Percentiles rank a stretch among this genome's conserved stretches.
phyloP scores from a whole-genome alignment of 306 rosid species.

The Abrus pulchellus region DNA sequence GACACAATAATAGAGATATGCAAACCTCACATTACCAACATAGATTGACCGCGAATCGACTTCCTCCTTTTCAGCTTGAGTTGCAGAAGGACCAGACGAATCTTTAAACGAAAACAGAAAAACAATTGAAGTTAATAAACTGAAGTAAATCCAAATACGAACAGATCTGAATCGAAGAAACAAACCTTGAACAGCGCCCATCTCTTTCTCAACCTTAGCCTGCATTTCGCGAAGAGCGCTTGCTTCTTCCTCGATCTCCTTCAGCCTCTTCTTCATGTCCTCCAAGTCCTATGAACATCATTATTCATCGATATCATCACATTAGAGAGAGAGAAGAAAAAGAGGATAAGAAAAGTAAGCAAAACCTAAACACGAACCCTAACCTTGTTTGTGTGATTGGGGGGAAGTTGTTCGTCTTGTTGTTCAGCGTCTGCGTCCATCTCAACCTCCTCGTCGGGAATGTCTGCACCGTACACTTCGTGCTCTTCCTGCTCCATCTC shows the following conservation, averaged over 20 bases:
- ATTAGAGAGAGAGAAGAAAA: neutral
- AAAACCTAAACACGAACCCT: slow-evolving; percentile 4
- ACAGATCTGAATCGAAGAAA: slow-evolving; percentile 42
- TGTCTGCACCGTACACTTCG: slow-evolving; percentile 58
- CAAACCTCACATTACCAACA: slow-evolving; percentile 94
- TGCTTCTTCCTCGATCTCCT: slow-evolving; percentile 98
- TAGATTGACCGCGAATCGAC: slow-evolving; percentile 97
- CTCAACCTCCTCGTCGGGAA: slow-evolving; percentile 56
- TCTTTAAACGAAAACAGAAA: slow-evolving; percentile 59
- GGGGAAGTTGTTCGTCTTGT: slow-evolving; percentile 44
- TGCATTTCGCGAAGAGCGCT: slow-evolving; percentile 98
- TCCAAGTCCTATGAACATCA: slow-evolving; percentile 75
- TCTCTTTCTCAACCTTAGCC: slow-evolving; percentile 99
- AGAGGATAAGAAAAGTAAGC: neutral
- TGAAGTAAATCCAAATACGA: neutral
- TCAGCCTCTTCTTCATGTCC: slow-evolving; percentile 98
- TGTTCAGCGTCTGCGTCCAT: slow-evolving; percentile 52
- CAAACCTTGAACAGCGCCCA: slow-evolving; percentile 89
- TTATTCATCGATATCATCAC: neutral
- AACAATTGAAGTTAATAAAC: neutral
- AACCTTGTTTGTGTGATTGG: slow-evolving; percentile 51
- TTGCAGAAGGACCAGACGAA: slow-evolving; percentile 76
- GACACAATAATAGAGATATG: slow-evolving; percentile 12
- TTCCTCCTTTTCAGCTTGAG: slow-evolving; percentile 98
- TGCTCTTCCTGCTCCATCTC: slow-evolving; percentile 60